Conservation (phyloP, 1,284 basidiomycete species). For the Ganoderma lingzhi region DNA sequence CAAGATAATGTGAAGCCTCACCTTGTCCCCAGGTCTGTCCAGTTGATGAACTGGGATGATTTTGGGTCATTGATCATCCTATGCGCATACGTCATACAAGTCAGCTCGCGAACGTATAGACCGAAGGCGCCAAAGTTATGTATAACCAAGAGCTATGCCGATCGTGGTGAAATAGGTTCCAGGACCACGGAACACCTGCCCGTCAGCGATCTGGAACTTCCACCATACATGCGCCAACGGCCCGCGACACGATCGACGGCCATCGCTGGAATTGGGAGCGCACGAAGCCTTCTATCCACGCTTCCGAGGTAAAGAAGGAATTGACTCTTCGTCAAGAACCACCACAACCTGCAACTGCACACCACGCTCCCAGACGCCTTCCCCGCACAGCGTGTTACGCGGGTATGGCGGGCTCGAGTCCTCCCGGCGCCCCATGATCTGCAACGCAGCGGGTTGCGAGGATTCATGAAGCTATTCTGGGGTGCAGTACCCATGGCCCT, state of each 20-base stretch:
- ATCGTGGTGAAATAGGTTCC: constrained; percentile 20
- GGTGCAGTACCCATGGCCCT: not conserved
- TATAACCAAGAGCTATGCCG: constrained; percentile 22
- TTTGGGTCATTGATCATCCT: constrained; percentile 87
- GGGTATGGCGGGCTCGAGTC: not conserved
- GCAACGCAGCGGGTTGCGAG: constrained; percentile 4
- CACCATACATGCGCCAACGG: not conserved
- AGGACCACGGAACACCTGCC: constrained; percentile 20
- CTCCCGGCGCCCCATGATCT: constrained; percentile 3
- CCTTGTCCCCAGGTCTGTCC: constrained; percentile 82
- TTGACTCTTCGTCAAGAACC: not conserved
- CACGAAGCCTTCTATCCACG: constrained; percentile 14
- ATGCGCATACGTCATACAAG: constrained; percentile 13
- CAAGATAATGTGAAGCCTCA: constrained; percentile 28
- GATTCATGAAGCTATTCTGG: constrained; percentile 2
- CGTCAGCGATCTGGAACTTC: constrained; percentile 22
- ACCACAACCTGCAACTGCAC: not conserved
- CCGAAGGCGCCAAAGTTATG: constrained; percentile 21
- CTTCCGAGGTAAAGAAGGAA: constrained; percentile 16
- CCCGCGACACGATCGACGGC: constrained; percentile 15
- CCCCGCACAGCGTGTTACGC: constrained; percentile 2
- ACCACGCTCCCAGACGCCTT: not conserved
- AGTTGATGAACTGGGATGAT: constrained; percentile 77
- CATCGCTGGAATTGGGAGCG: constrained; percentile 12
- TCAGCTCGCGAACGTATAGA: constrained; percentile 13